Base-by-base conservation (phyloP, 1,284 basidiomycete species). In the Melanopsichium pennsylvanicum region DNA sequence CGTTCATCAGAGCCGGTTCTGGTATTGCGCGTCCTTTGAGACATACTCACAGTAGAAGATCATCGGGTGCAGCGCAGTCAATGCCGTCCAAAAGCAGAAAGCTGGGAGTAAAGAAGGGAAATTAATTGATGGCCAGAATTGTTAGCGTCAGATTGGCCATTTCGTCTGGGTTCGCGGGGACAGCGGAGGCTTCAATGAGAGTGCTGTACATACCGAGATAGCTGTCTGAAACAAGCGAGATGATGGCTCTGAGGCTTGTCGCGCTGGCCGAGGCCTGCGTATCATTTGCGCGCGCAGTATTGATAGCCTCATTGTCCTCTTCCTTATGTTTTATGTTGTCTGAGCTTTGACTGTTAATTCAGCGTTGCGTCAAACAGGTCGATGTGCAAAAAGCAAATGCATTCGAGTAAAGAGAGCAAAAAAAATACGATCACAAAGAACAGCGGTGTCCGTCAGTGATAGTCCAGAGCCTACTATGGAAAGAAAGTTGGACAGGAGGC, bases 31-130 rank as follows among this genome's bases (percentile, higher is more conserved):
- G n/a, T n/a, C n/a, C n/a, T n/a, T n/a, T n/a, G n/a, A n/a, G n/a
- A n/a, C n/a, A 15, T 11, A 58, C 70, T 62, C 37, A 83, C 91
- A 93, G 82, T 93, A 96, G 83, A 95, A 96, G 6, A 96, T 85
- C 32, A 89, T 89, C 0, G 90, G 88, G 9, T 89, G 87, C 18
- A 96, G 86, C 1, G 88, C 87, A 1, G 93, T 94, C 75, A 91
- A 87, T 34, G 91, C 85, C 0, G 93, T 91, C 92, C 92, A 95
- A 79, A 90, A 93, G 15, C 90, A 85, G 69, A 90, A 91, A 1
- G 90, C 92, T 92, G 74, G 4, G n/a, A 37, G 54, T 57, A 18
- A 46, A 37, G 21, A 36, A 18, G 26, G 9, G 13, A 39, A 26
- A 47, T n/a, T n/a, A n/a, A n/a, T n/a, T n/a, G n/a, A n/a, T n/a